Conservation (phyloP, 768 basidiomycete species). For the Rhodosporidiobolus odoratus region DNA sequence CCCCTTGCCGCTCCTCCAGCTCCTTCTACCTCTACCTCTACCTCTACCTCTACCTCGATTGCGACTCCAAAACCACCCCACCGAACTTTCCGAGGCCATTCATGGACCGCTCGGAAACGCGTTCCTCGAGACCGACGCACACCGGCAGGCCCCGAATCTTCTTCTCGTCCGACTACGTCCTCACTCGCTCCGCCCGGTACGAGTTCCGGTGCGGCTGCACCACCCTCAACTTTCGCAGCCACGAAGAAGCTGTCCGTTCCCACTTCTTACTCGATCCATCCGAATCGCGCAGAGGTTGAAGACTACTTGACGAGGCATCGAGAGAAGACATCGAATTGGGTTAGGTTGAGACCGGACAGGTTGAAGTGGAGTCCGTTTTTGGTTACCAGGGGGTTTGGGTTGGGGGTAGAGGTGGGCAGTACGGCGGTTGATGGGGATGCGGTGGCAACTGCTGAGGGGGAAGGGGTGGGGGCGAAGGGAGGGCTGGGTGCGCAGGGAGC, state of each 20-base stretch:
- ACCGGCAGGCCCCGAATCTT: slow-evolving; percentile 48
- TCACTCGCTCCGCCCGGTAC: slow-evolving; percentile 46
- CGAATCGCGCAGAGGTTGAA: slow-evolving; percentile 63
- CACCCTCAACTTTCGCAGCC: not conserved
- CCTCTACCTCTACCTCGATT: not conserved
- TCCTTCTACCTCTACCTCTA: not conserved
- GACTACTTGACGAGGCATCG: slow-evolving; percentile 66
- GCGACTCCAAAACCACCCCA: not conserved
- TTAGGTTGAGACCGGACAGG: slow-evolving; percentile 66
- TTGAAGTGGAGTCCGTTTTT: slow-evolving; percentile 95
- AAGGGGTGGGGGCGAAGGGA: not conserved
- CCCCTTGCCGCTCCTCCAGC: no score
- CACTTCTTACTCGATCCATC: slow-evolving; percentile 64
- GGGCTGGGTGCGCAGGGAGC: not conserved
- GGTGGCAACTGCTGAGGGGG: no score
- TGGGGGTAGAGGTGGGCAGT: slow-evolving; percentile 20
- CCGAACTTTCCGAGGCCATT: slow-evolving; percentile 19
- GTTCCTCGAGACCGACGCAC: slow-evolving; percentile 12
- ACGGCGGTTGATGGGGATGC: slow-evolving; percentile 21
- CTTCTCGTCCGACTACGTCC: not conserved
- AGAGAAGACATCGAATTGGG: slow-evolving; percentile 60
- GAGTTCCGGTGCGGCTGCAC: slow-evolving; percentile 55
- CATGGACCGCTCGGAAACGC: slow-evolving; percentile 20
- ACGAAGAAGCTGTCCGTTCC: slow-evolving; percentile 18
- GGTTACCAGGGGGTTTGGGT: slow-evolving; percentile 45